A percentile compares a stretch with the other conserved stretches of the same genome.
Evolutionary conservation across 805 yeast genomes (phyloP).

Genomic region (Blastobotrys peoriensis): DNA sequence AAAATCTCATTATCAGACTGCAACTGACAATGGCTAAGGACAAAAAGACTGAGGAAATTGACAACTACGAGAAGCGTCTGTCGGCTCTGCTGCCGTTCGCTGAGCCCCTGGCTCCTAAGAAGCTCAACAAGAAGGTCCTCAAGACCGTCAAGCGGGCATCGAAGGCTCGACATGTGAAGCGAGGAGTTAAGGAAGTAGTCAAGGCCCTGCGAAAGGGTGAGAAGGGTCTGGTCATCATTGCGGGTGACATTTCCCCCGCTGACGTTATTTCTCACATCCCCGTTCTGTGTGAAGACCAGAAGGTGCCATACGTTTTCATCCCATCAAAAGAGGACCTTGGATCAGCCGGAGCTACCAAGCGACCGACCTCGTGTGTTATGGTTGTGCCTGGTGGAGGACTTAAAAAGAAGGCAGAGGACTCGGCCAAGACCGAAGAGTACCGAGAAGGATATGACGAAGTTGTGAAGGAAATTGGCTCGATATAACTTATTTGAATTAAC

Average conservation of each 20-base stretch:
- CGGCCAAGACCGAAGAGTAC: constrained; percentile 75
- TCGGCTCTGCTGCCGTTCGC: constrained; percentile 92
- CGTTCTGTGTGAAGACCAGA: constrained; percentile 89
- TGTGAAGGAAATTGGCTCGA: constrained; percentile 69
- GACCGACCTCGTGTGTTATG: constrained; percentile 98
- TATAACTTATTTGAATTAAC: constrained; percentile 11
- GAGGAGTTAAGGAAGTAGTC: constrained; percentile 99
- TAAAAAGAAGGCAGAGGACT: constrained; percentile 59
- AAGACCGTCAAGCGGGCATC: constrained; percentile 92
- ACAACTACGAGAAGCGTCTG: constrained; percentile 87
- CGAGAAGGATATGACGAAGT: constrained; percentile 89
- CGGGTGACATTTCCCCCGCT: constrained; percentile 96
- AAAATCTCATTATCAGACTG: not conserved
- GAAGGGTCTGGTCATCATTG: constrained; percentile 91
- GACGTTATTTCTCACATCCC: constrained; percentile 98
- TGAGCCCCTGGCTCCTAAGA: constrained; percentile 90
- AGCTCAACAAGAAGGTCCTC: constrained; percentile 88
- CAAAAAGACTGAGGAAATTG: constrained; percentile 37
- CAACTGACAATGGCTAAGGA: constrained; percentile 21
- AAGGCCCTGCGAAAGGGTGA: constrained; percentile 97
- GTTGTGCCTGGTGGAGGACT: constrained; percentile 93
- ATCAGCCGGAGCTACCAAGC: constrained; percentile 97
- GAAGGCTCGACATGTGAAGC: constrained; percentile 94
- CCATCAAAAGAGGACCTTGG: constrained; percentile 99
- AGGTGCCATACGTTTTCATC: constrained; percentile 87